Percentiles rank a stretch among this genome's conserved stretches.
Evolutionary conservation across 139 green algal genomes (phyloP).

Genomic region (Nannochloris sp.): DNA sequence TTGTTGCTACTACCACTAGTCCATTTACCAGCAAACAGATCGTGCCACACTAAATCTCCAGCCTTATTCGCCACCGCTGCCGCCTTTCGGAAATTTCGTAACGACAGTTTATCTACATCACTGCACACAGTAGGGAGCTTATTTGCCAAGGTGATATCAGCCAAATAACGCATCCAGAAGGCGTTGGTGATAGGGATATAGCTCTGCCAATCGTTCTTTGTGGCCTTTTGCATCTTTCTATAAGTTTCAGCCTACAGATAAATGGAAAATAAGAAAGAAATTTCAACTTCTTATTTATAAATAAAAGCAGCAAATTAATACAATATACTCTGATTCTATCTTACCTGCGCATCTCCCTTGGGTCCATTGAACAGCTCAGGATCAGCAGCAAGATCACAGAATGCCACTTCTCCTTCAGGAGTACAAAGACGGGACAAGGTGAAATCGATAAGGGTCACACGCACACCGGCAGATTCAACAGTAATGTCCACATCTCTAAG

Average conservation of each 20-base stretch:
- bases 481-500: slow-evolving; percentile 30
- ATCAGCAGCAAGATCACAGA: slow-evolving; percentile 69
- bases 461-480: slow-evolving; percentile 19
- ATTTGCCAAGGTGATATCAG: slow-evolving; percentile 61
- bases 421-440: slow-evolving; percentile 69
- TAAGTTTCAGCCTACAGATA: slow-evolving; percentile 85
- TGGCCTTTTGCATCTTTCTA: slow-evolving; percentile 71
- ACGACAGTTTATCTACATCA: slow-evolving; percentile 21
- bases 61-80: slow-evolving; percentile 31
- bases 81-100: slow-evolving; percentile 51
- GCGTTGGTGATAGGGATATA: slow-evolving; percentile 75
- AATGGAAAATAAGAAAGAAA: neutral
- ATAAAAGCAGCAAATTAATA: neutral
- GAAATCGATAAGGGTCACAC: slow-evolving; percentile 81
- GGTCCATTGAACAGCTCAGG: slow-evolving; percentile 84
- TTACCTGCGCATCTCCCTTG: slow-evolving; percentile 67
- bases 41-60: slow-evolving; percentile 54
- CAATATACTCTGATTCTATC: no score
- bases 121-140: slow-evolving; percentile 30
- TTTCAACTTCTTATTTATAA: neutral
- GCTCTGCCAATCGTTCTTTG: slow-evolving; percentile 52
- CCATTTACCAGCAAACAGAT: slow-evolving; percentile 47
- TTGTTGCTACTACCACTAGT: neutral
- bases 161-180: slow-evolving; percentile 90
- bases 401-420: slow-evolving; percentile 39